Percentiles rank a stretch among this genome's conserved stretches.
Evolutionary conservation across 495 filamentous ascomycete genomes (phyloP).

Genomic region (Daldinia loculata): DNA sequence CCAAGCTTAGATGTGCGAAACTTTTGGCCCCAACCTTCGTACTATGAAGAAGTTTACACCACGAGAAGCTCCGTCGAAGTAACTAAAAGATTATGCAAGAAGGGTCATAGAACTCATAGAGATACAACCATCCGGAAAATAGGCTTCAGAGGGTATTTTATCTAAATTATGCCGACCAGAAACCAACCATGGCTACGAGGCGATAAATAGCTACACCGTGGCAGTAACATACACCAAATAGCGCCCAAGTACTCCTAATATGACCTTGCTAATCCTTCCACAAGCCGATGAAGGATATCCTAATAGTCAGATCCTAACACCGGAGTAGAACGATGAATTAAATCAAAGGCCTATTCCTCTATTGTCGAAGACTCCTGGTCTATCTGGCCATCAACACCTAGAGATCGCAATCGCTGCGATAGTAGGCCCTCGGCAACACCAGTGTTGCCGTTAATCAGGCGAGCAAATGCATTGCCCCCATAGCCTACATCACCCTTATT

Average conservation of each 20-base stretch:
- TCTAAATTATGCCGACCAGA: background rate
- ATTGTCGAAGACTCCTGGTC: slow-evolving; percentile 17
- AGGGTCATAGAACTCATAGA: no score
- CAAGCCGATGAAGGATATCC: slow-evolving; percentile 9
- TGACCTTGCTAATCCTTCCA: slow-evolving; percentile 9
- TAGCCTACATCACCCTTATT: slow-evolving; percentile 74
- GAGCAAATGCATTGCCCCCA: slow-evolving; percentile 64
- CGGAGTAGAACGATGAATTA: slow-evolving; percentile 3
- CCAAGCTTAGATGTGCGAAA: no score
- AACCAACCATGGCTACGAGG: background rate
- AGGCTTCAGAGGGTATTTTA: background rate
- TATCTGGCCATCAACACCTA: slow-evolving; percentile 47
- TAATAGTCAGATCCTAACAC: slow-evolving; percentile 4
- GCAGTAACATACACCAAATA: background rate
- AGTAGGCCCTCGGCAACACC: slow-evolving; percentile 52
- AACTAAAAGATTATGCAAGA: no score
- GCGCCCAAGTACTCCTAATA: slow-evolving; percentile 12
- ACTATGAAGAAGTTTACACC: no score
- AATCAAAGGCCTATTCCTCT: slow-evolving; percentile 27
- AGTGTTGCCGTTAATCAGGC: slow-evolving; percentile 42
- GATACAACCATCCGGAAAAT: background rate
- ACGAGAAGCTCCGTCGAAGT: no score
- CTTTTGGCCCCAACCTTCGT: no score
- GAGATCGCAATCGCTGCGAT: slow-evolving; percentile 54
- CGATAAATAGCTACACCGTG: background rate